Evolutionary conservation across 2,329 filamentous ascomycete species (phyloP).

Genomic region (Diaporthe sp.): DNA sequence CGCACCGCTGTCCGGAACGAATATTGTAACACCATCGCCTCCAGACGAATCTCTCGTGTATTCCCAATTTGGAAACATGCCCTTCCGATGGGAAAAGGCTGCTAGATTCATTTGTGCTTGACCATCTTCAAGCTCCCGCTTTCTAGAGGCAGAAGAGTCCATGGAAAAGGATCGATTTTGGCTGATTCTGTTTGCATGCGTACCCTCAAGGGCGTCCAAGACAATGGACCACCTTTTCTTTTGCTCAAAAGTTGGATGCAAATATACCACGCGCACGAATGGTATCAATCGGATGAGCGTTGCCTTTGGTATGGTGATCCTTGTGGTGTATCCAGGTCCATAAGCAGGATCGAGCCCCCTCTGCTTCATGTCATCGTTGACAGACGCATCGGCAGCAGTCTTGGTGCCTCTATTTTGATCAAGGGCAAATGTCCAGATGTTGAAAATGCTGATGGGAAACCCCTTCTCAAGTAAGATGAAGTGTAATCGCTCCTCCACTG

Average conservation of each 20-base stretch:
- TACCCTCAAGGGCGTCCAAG: neutral
- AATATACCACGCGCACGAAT: neutral
- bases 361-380: neutral
- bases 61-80: neutral
- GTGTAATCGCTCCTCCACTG: conserved; percentile 1
- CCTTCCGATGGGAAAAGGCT: conserved; percentile 4
- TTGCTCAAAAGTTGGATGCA: neutral
- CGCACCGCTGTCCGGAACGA: conserved; percentile 2
- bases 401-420: neutral
- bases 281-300: neutral
- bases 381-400: conserved; percentile 10
- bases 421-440: conserved; percentile 1
- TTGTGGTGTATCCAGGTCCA: conserved; percentile 7
- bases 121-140: neutral
- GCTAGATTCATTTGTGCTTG: conserved; percentile 6
- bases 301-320: neutral
- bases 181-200: no score
- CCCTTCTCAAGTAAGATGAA: conserved; percentile 5
- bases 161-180: neutral
- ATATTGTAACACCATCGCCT: conserved; percentile 6
- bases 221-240: neutral
- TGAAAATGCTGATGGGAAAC: neutral
- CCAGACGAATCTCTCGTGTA: conserved; percentile 14
- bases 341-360: conserved; percentile 8
- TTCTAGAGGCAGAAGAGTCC: neutral